These are phyloP conservation scores for Aechmea fasciata DNA, from an alignment of 176 grass and related monocot species.

Conservation along the genomic window DNA sequence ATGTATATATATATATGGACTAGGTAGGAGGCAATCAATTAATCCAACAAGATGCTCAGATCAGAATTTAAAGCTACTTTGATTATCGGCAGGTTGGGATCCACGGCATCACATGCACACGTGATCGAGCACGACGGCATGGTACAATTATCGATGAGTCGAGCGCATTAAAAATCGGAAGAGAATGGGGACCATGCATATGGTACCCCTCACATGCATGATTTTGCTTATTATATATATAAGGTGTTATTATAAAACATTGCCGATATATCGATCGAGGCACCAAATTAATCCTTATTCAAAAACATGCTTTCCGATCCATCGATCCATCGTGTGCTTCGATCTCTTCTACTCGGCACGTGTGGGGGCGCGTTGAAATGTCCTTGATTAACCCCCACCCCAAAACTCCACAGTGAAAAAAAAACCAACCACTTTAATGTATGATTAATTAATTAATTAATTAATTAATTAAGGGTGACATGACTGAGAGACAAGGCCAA, in stretches of 20 bases:
- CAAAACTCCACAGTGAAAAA: too few species aligned
- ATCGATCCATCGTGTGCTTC: too few species aligned
- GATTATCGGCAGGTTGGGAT: constrained; percentile 8
- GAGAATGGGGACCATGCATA: neutral
- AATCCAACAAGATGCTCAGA: neutral
- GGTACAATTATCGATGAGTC: constrained; percentile 20
- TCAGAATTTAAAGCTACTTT: neutral
- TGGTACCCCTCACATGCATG: constrained; percentile 3
- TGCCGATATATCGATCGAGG: too few species aligned
- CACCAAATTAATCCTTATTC: neutral
- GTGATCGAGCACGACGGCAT: constrained; percentile 8
- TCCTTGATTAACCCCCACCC: too few species aligned
- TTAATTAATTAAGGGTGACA: neutral
- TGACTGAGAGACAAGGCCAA: neutral
- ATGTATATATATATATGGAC: too few species aligned
- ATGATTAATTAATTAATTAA: neutral
- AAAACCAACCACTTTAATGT: neutral
- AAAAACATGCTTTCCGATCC: too few species aligned
- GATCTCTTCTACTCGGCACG: too few species aligned
- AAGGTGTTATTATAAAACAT: neutral
- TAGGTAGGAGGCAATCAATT: too few species aligned
- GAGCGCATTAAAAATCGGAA: constrained; percentile 4
- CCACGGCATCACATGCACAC: constrained; percentile 30
- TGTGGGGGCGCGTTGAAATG: too few species aligned
- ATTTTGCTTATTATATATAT: neutral